Conservation (phyloP, 2,329 filamentous ascomycete species). For the Chrysoporthe austroafricana region DNA sequence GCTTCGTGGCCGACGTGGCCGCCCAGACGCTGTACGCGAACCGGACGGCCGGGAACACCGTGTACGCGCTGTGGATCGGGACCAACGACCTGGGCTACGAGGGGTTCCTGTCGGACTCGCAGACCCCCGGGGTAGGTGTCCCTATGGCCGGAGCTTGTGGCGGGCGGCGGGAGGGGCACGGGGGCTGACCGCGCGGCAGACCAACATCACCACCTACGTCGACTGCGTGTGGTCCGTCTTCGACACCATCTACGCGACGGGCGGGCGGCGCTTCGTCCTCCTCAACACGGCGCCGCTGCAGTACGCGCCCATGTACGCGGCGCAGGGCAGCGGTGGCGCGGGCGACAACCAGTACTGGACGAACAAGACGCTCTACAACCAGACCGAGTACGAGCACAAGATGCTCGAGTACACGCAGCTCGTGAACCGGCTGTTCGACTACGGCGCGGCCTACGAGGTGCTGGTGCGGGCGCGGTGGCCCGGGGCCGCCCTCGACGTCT, state of each 20-base stretch:
- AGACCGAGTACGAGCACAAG: constrained; percentile 51
- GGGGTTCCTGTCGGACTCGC: constrained; percentile 68
- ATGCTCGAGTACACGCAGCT: constrained; percentile 53
- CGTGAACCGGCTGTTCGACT: constrained; percentile 54
- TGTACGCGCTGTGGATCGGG: constrained; percentile 80
- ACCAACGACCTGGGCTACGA: constrained; percentile 75
- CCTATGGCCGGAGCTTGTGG: neutral
- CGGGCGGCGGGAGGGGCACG: neutral
- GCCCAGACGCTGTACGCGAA: constrained; percentile 48
- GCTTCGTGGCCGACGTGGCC: constrained; percentile 55
- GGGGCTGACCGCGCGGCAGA: constrained; percentile 33
- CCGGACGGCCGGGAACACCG: constrained; percentile 60
- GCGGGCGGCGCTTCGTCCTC: constrained; percentile 72
- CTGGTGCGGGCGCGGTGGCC: constrained; percentile 53
- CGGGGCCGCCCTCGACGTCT: constrained; percentile 65
- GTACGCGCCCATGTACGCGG: constrained; percentile 67
- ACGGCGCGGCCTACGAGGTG: constrained; percentile 53
- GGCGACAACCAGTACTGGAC: constrained; percentile 50
- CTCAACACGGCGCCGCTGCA: constrained; percentile 72
- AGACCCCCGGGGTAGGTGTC: constrained; percentile 47
- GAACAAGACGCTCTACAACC: constrained; percentile 51
- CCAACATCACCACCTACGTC: constrained; percentile 66
- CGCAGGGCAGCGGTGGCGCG: constrained; percentile 47
- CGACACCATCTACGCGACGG: constrained; percentile 65
- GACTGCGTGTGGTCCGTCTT: constrained; percentile 70